Evolutionary conservation across 2,329 filamentous ascomycete species (phyloP).

Genomic region (Eurotiales sp.): DNA sequence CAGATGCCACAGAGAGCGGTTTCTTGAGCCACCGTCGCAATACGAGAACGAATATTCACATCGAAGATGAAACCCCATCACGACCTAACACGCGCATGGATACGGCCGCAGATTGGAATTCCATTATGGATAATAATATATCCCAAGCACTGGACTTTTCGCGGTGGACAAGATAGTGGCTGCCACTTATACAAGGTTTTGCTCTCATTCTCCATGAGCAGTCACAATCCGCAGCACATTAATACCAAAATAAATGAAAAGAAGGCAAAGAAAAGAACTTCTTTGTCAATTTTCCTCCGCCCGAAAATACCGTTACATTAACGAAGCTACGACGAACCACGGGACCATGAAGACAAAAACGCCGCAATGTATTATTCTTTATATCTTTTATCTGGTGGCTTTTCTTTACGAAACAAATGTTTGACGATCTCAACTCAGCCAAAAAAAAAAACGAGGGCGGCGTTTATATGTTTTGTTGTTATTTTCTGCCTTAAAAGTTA

Average conservation of each 20-base stretch:
- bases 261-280: not conserved
- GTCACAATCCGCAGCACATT: too few species aligned
- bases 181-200: not conserved
- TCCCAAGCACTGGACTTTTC: constrained; percentile 41
- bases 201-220: too few species aligned
- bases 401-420: not conserved
- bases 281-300: too few species aligned
- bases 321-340: constrained; percentile 10
- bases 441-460: not conserved
- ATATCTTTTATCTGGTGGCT: not conserved
- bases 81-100: constrained; percentile 33
- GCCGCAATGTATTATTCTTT: not conserved
- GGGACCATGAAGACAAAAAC: constrained; percentile 2
- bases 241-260: not conserved
- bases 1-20: constrained; percentile 29
- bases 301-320: constrained; percentile 5
- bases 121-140: constrained; percentile 34
- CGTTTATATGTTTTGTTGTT: not conserved
- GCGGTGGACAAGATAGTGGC: constrained; percentile 36
- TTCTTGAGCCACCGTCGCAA: constrained; percentile 32
- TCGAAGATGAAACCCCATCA: constrained; percentile 29
- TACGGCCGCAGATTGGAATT: constrained; percentile 35
- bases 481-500: not conserved
- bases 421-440: not conserved
- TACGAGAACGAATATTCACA: constrained; percentile 37